phyloP scores from a whole-genome alignment of 208 protist genomes.

The Leptomonas pyrrhocoris region DNA sequence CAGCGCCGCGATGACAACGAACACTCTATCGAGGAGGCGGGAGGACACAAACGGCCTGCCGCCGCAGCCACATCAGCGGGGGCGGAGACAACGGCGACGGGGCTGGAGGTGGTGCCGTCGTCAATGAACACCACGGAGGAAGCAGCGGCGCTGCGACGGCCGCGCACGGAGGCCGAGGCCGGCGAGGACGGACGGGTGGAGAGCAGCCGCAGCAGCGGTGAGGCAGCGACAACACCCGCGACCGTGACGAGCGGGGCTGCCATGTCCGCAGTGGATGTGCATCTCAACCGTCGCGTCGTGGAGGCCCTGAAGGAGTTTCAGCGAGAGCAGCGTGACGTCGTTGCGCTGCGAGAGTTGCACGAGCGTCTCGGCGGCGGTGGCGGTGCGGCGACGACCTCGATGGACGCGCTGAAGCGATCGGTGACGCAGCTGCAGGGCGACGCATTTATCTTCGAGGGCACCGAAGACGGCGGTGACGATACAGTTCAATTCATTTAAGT shows the following conservation, averaged over 20 bases:
- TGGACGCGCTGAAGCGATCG: constrained; percentile 43
- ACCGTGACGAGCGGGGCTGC: neutral
- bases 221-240: neutral
- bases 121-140: too few relatives aligned
- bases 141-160: neutral
- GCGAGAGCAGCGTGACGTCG: constrained; percentile 60
- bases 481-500: constrained; percentile 77
- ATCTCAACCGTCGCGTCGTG: constrained; percentile 43
- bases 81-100: neutral
- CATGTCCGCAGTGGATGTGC: constrained; percentile 2
- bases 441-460: constrained; percentile 74
- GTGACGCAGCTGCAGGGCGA: constrained; percentile 69
- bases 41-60: neutral
- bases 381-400: constrained; percentile 27
- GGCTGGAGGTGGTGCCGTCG: too few relatives aligned
- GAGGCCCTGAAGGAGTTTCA: constrained; percentile 65
- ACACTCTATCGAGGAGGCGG: constrained; percentile 39
- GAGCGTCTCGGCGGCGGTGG: constrained; percentile 43
- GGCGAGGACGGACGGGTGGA: neutral
- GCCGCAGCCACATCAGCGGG: neutral
- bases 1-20: constrained; percentile 75
- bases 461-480: constrained; percentile 57
- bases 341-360: constrained; percentile 61
- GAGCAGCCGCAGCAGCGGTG: constrained; percentile 6
- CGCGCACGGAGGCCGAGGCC: neutral